phyloP scores from a whole-genome alignment of 2,329 filamentous ascomycete genomes.

The Aschersonia sp. region DNA sequence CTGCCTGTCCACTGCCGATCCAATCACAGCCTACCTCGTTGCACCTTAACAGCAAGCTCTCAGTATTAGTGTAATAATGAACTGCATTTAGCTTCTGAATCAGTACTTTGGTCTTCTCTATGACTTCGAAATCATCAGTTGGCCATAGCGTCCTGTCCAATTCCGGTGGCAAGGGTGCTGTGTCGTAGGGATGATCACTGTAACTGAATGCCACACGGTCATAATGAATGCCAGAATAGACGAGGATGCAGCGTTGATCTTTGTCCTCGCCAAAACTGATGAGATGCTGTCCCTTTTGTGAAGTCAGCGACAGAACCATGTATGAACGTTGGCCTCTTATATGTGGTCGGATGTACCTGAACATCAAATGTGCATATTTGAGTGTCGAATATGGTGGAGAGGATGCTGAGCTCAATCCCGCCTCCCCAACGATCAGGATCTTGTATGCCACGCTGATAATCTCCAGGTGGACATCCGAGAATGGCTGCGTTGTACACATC shows the following conservation, averaged over 20 bases:
- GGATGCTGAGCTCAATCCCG: constrained; percentile 74
- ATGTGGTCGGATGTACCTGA: constrained; percentile 20
- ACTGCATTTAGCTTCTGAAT: constrained; percentile 50
- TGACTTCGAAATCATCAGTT: constrained; percentile 45
- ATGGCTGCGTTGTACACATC: constrained; percentile 63
- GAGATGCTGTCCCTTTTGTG: constrained; percentile 16
- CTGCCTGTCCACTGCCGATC: constrained; percentile 52
- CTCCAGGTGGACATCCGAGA: constrained; percentile 55
- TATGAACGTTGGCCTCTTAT: no score
- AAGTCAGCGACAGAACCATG: background rate
- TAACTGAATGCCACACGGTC: constrained; percentile 71
- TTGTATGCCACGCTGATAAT: constrained; percentile 74
- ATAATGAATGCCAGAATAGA: constrained; percentile 91
- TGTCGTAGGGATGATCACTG: constrained; percentile 39
- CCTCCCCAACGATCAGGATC: constrained; percentile 79
- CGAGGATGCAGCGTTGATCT: constrained; percentile 56
- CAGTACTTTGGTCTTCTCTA: constrained; percentile 51
- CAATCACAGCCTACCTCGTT: constrained; percentile 49
- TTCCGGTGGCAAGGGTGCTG: constrained; percentile 49
- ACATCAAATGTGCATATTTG: constrained; percentile 82
- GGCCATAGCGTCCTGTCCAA: constrained; percentile 54
- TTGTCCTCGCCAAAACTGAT: constrained; percentile 63
- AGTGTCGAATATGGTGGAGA: constrained; percentile 72
- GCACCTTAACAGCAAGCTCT: constrained; percentile 65
- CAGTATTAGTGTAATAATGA: constrained; percentile 83